Base-by-base conservation (phyloP, 768 basidiomycete genomes). In the Phallus indusiatus region DNA sequence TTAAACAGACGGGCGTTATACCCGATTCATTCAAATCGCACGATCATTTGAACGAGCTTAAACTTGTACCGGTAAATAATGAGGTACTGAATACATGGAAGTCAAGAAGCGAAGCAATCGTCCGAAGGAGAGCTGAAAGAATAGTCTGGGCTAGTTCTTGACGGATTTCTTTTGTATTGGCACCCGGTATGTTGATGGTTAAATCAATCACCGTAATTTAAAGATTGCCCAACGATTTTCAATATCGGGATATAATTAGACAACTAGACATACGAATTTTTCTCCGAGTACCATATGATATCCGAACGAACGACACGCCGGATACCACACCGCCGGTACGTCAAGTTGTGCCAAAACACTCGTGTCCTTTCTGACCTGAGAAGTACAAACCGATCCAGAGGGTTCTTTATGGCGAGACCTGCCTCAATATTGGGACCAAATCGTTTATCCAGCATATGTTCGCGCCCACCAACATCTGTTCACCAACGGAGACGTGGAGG, bases 111-210 rank as follows among this genome's bases (percentile, higher is more conserved):
- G 67, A 75, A 54, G 64, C 65, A 42, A 65, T 86, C 4, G 73
- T 79, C 60, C 66, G 73, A 36, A 72, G 78, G 62, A 71, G 71
- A 52, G 73, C 75, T 60, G 68, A 66, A 47, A 65, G 70, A 51
- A 67, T 93, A 8, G 71, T 84, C 20, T 94, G 90, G 85, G 90
- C 82, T 1, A 73, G n/a, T 99, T 49, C 82, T 95, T 1, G 96
- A 98, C 63, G 96, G 96, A 0, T 99, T 99, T 73, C 72, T 99
- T 63, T 71, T 97, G 47, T 96, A 94, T 67, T 96, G 90, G 88
- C 80, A 94, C 67, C 74, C 81, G 68, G 93, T 90, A 65, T 42
- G n/a, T 42, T n/a, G n/a, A n/a, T n/a, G n/a, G 42, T 42, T n/a
- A n/a, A n/a, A 42, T 42, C 12, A 56, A 76, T 57, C n/a, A 24